Conservation (phyloP, 208 protist genomes). For the Trypanosomatidae sp. region DNA sequence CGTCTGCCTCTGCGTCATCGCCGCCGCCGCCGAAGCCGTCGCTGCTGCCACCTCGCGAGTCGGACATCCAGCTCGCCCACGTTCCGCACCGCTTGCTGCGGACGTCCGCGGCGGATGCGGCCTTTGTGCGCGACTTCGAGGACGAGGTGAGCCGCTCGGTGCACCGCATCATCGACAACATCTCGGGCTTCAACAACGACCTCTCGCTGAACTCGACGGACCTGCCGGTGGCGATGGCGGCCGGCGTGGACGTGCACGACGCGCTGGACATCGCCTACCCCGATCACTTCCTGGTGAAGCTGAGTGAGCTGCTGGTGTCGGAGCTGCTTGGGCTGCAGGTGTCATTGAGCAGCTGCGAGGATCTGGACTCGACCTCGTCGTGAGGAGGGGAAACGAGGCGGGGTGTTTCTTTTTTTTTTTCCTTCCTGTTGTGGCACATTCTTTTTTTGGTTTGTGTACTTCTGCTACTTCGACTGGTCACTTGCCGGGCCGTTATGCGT, state of each 20-base stretch:
- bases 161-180: constrained; percentile 1
- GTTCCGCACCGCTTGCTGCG: constrained; percentile 25
- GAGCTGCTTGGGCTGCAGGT: constrained; percentile 61
- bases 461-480: too few species aligned
- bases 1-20: too few species aligned
- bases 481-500: too few species aligned
- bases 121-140: constrained; percentile 31
- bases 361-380: constrained; percentile 70
- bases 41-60: constrained; percentile 6
- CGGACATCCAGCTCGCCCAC: constrained; percentile 20
- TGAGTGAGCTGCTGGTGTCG: constrained; percentile 60
- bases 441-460: too few species aligned
- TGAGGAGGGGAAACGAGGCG: too few species aligned
- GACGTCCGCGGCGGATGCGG: constrained; percentile 15
- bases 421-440: too few species aligned
- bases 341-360: constrained; percentile 75
- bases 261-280: constrained; percentile 47
- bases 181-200: background rate
- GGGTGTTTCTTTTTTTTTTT: too few species aligned
- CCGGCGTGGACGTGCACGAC: constrained; percentile 17
- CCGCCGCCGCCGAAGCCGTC: too few species aligned
- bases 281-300: constrained; percentile 57
- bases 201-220: constrained; percentile 12
- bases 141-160: constrained; percentile 30
- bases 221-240: constrained; percentile 9